Base-by-base conservation (phyloP, 345 rosid genomes). In the Bretschneidera sinensis region DNA sequence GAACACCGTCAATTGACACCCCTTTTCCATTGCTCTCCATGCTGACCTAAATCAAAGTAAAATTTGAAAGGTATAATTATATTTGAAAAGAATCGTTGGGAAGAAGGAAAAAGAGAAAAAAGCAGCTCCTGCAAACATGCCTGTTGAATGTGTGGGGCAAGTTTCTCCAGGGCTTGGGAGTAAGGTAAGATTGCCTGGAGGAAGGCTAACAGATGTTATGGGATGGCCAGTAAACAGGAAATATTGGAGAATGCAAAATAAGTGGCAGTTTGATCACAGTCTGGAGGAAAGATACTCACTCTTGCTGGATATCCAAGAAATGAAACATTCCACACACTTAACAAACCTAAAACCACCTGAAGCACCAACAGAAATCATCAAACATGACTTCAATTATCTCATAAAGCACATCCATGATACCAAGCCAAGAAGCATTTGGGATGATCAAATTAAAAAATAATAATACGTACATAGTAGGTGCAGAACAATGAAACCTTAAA, bases 21-120 rank as follows among this genome's bases (percentile, higher is more conserved):
- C 97, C 96, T 78, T 94, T 94, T 51, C 97, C 99, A 73, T 94
- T 94, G 75, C 99, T 94, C 83, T 94, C 99, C 99, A 90, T 94
- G 81, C 97, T 94, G 66, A 94, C 96, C 97, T 94, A 61, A 47
- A 73, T 51, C 51, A 39, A 71, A 57, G 51, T 24, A 54, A 21
- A 61, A 62, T 56, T 52, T 50, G 54, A 17, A 59, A 57, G 68
- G 24, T 21, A 56, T 31, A 25, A 48, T 2, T 18, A 63, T 21
- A 48, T 43, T 18, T 43, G 56, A 21, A 31, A 50, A 15, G 33
- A 20, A 24, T 10, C 16, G 19, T 48, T 53, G 20, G n/a, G 16
- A 39, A 39, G 16, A 4, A 4, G 15, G 21, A 11, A 22, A 35
- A 24, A 52, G 34, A 23, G 57, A 51, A 23, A 13, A 43, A 35